phyloP scores from a whole-genome alignment of 2,329 filamentous ascomycete genomes.

The Cordyceps tenuipes region DNA sequence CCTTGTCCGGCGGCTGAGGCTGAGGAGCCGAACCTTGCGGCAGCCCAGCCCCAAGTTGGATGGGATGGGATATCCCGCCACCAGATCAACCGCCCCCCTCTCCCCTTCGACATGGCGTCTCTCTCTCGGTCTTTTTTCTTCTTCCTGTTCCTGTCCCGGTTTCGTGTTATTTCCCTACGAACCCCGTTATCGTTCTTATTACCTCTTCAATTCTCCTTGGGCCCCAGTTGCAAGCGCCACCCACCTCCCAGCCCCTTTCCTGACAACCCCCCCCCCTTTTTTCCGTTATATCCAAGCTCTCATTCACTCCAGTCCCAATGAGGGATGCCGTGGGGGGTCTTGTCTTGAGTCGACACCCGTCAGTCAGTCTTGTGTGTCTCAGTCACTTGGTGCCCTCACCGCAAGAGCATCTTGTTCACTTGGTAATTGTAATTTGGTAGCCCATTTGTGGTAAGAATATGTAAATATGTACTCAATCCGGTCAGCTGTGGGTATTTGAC shows the following conservation, averaged over 20 bases:
- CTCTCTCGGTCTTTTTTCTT: neutral
- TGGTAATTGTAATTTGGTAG: no score
- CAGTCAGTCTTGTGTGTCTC: neutral
- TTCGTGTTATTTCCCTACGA: neutral
- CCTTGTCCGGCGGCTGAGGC: no score
- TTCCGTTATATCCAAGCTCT: neutral
- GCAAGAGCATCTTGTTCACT: neutral
- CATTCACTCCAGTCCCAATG: neutral
- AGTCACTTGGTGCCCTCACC: neutral
- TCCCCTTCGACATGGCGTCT: neutral
- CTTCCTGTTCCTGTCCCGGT: neutral
- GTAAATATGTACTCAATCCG: constrained; percentile 4
- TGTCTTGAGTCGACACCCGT: neutral
- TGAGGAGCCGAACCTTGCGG: no score
- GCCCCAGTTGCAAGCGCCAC: neutral
- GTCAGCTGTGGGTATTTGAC: constrained; percentile 10
- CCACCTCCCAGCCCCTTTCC: neutral
- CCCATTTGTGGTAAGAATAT: no score
- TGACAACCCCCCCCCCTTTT: no score
- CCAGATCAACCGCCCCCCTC: no score
- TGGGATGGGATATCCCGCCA: neutral
- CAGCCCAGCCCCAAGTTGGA: no score
- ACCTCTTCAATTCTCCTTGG: neutral
- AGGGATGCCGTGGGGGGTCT: constrained; percentile 1
- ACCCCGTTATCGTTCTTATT: neutral